Base-by-base conservation (phyloP, 768 basidiomycete species). In the Amyloporia xantha region DNA sequence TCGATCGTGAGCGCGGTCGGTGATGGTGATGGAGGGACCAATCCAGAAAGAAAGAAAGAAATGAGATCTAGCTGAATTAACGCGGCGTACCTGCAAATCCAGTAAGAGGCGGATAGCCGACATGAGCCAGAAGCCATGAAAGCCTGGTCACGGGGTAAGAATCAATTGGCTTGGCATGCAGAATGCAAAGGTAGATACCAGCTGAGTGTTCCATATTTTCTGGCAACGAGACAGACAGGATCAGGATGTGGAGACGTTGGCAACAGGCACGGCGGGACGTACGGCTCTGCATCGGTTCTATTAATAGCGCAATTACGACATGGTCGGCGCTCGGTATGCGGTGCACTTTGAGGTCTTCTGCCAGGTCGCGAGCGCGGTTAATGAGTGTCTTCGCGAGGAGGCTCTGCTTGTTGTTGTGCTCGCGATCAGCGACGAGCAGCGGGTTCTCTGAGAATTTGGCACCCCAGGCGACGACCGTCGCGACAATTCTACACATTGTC, bases 391-490 rank as follows among this genome's bases (percentile, higher is more conserved):
- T 86, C 3, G 89, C 86, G 5, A 97, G 69, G 30, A 80, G 64
- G 65, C 91, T 91, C 60, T 90, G 84, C 40, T 62, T 54, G 39
- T 74, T 70, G 42, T 79, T 81, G 50, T 81, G 79, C 44, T 77
- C 71, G 37, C 91, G 77, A 68, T 95, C 93, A 27, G 81, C 79
- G 19, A 83, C 75, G 41, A 96, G 79, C 52, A 92, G 67, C 0
- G 86, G 84, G 61, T 95, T 90, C 59, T 96, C 93, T 3, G 91
- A 92, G 64, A 95, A 95, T 58, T 92, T 91, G 30, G 89, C 84
- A 24, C 93, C 93, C 86, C 88, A 94, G 0, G 91, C 89, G 45
- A 96, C 71, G 7, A 93, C 84, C 1, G 87, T 85, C 5, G 93
- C 93, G 44, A 95, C 77, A 19, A 93, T 72, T 4, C 62, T 63